phyloP scores from a whole-genome alignment of 1,139 yeast genomes.

The Entelexis sorbosivorans region DNA sequence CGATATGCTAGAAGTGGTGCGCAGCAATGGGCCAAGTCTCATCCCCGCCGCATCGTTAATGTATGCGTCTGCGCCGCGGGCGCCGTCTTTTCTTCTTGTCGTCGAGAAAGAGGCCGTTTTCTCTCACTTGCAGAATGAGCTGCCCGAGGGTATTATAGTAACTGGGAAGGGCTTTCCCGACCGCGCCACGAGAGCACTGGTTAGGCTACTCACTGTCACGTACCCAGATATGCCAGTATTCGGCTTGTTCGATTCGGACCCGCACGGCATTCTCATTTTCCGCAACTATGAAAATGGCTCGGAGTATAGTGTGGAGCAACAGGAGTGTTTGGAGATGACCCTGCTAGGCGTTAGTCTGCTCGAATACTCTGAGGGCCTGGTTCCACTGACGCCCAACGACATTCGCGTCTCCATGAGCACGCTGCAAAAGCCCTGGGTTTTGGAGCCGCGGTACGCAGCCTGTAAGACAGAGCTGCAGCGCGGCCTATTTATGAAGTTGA shows the following conservation, averaged over 20 bases:
- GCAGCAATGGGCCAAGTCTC: conserved; percentile 22
- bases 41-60: conserved; percentile 25
- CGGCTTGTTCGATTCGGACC: conserved; percentile 50
- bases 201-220: conserved; percentile 35
- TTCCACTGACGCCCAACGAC: conserved; percentile 32
- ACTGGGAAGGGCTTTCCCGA: conserved; percentile 67
- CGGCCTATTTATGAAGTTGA: conserved; percentile 41
- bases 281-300: conserved; percentile 32
- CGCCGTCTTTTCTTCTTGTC: conserved; percentile 36
- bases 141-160: conserved; percentile 20
- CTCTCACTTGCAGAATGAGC: conserved; percentile 18
- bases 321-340: conserved; percentile 20
- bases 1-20: conserved; percentile 18
- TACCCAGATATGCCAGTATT: conserved; percentile 42
- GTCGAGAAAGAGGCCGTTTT: conserved; percentile 47
- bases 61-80: conserved; percentile 18
- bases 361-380: conserved; percentile 34
- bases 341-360: conserved; percentile 34
- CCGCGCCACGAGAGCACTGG: conserved; percentile 49
- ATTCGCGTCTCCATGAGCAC: conserved; percentile 24
- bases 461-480: conserved; percentile 44
- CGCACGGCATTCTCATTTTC: conserved; percentile 56
- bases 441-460: conserved; percentile 15
- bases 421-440: conserved; percentile 27
- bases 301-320: conserved; percentile 11